Base-by-base conservation (phyloP, 1,284 basidiomycete species). In the Rhodotorula sp. region DNA sequence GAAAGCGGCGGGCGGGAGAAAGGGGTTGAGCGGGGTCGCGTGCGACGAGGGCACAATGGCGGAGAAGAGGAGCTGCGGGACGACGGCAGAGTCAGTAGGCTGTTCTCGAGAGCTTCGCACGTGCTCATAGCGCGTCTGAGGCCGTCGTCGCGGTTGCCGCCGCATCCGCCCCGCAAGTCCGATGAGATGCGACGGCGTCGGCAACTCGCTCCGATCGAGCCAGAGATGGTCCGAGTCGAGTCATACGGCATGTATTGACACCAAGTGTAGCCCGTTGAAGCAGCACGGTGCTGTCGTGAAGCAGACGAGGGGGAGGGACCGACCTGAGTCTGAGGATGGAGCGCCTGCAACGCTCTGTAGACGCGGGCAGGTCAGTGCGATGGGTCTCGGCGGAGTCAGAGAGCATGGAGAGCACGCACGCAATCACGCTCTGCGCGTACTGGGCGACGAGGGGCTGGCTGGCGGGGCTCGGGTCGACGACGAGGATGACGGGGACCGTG, bases 1-100 rank as follows among this genome's bases (percentile, higher is more conserved):
- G 62, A 76, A 76, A 17, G 70, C 64, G 27, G 57, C 46, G 7
- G 75, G 71, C 4, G 75, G 64, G 13, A 73, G 71, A 65, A 76
- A 74, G 10, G 75, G 75, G 61, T 68, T 64, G 23, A 68, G 66
- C 21, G 75, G 68, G 34, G 67, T 52, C 7, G 70, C 66, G 19
- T 74, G 68, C 12, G 73, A 66, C 4, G 70, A 63, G 1, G 73
- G 70, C 5, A 54, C 57, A n/a, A 76, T 23, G 49, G 64, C 60
- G 52, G 73, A 73, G 61, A 74, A 21, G 55, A 76, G 56, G 25
- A 76, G 61, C 75, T 76, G 68, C 14, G 27, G 42, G 23, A 16
- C 7, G 12, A 19, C 2, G 41, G 4, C 17, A n/a, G 19, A n/a
- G 50, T 62, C 49, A 53, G 49, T 61, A 50, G 9, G n/a, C 8